A percentile compares a stretch with the other conserved stretches of the same genome.
phyloP scores from a whole-genome alignment of 192 early-diverging fungal species.

The Tieghemiomyces parasiticus region DNA sequence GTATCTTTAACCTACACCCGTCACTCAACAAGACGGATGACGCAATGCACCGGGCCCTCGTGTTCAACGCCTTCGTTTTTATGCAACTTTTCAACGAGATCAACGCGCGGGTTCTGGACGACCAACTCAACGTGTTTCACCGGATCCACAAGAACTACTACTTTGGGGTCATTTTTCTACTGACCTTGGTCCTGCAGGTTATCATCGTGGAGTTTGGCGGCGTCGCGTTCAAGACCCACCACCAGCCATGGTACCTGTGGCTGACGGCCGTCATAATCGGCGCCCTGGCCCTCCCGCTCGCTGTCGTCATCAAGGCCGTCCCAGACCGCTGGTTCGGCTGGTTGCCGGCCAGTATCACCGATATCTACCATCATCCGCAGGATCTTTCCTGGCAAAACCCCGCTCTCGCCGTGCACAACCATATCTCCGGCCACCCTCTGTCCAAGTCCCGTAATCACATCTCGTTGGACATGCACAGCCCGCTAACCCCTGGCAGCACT shows the following conservation, averaged over 20 bases:
- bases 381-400: constrained; percentile 2
- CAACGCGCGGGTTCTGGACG: constrained; percentile 65
- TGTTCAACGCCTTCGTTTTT: constrained; percentile 89
- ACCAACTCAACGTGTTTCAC: constrained; percentile 76
- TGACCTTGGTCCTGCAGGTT: constrained; percentile 60
- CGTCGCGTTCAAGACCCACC: constrained; percentile 61
- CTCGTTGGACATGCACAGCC: background rate
- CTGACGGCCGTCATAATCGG: constrained; percentile 66
- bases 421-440: background rate
- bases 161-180: constrained; percentile 64
- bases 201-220: constrained; percentile 87
- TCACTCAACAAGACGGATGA: too few species aligned
- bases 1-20: constrained; percentile 40
- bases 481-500: background rate
- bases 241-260: constrained; percentile 62
- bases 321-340: constrained; percentile 38
- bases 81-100: constrained; percentile 84
- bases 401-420: background rate
- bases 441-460: background rate
- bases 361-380: constrained; percentile 3
- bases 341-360: constrained; percentile 4
- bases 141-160: constrained; percentile 60
- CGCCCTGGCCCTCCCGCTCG: constrained; percentile 64
- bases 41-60: constrained; percentile 39
- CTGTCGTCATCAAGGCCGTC: constrained; percentile 69